Evolutionary conservation across 139 green algal species (phyloP), one percentile per base, ranked within the genome.

Genomic region (Nannochloris sp.): DNA sequence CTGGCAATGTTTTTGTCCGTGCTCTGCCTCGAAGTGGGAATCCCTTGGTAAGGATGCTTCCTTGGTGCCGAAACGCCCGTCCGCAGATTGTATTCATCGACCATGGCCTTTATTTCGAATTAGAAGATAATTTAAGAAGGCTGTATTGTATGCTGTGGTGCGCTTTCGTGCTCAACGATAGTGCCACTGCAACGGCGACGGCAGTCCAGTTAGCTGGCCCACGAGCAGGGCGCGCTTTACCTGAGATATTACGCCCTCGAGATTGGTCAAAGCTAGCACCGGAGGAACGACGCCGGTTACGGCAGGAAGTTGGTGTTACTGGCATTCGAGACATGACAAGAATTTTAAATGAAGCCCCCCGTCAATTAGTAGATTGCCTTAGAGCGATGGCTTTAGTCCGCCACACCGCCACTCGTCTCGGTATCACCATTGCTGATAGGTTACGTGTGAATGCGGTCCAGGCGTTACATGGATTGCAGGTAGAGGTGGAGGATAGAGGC

Each of bases 61-160:
- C 74, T 0, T 72, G 82, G 47, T 69, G 56, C 10, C 68, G 70
- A 53, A 36, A 24, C 10, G 68, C 76, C 23, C 53, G 73, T 12
- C 86, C 85, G 27, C 77, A 96, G 73, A 45, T 96, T 7, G 85
- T 96, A 24, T 68, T 96, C 48, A 79, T 95, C 30, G 89, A 96
- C 60, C 89, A 96, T 51, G 89, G 89, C 5, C 76, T 85, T 0
- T 95, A 95, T 68, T 42, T 89, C 6, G n/a, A 67, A 0, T 67
- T 94, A 36, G 44, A 48, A 3, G 70, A 81, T 9, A 24, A 72
- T 32, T 62, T 92, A 54, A 65, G 88, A 7, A 67, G 76, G 61
- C 61, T 78, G 61, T 90, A 89, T 57, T 90, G 83, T 65, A 81
- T 88, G 64, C 76, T 91, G 35, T 77, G 70, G 70, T 47, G 63